These are phyloP conservation scores for Fragilaria radians DNA, from an alignment of 108 stramenopile genomes.

Conservation along the genomic window DNA sequence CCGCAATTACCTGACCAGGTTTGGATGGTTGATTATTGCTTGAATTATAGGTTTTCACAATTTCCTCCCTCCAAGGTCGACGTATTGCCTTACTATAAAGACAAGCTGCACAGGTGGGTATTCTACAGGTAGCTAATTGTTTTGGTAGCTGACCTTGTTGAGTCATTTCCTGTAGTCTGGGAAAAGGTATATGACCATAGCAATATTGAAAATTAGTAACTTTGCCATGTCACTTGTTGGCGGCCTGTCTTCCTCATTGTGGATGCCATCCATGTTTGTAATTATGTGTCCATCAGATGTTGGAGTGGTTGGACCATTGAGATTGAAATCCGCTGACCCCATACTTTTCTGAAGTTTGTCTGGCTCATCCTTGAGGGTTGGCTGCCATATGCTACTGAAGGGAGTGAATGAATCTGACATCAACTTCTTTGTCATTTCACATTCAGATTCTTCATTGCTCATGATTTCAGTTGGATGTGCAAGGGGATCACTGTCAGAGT, in stretches of 20 bases:
- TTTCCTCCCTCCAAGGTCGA: conserved; percentile 17
- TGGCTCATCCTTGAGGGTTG: too few relatives aligned
- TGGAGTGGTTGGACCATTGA: background rate
- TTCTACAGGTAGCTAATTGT: conserved; percentile 1
- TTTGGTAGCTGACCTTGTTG: conserved; percentile 15
- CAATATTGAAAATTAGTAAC: conserved; percentile 17
- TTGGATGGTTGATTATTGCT: background rate
- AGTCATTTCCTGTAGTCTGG: conserved; percentile 9
- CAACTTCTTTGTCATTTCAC: background rate
- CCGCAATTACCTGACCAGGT: conserved; percentile 13
- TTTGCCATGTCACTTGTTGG: conserved; percentile 9
- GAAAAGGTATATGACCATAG: conserved; percentile 14
- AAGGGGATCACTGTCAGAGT: background rate
- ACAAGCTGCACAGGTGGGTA: conserved; percentile 25
- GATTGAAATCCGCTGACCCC: background rate
- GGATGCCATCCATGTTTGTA: background rate
- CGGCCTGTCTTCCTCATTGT: conserved; percentile 8
- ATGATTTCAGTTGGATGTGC: background rate
- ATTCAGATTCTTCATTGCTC: background rate
- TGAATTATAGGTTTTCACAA: background rate
- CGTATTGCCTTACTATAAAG: conserved; percentile 13
- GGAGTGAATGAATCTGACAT: too few relatives aligned
- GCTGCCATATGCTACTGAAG: too few relatives aligned
- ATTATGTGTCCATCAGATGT: background rate
- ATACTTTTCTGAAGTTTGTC: too few relatives aligned